Evolutionary conservation across 1,284 basidiomycete genomes (phyloP), one percentile per base, ranked within the genome.

Genomic region (Marasmius fiardii): DNA sequence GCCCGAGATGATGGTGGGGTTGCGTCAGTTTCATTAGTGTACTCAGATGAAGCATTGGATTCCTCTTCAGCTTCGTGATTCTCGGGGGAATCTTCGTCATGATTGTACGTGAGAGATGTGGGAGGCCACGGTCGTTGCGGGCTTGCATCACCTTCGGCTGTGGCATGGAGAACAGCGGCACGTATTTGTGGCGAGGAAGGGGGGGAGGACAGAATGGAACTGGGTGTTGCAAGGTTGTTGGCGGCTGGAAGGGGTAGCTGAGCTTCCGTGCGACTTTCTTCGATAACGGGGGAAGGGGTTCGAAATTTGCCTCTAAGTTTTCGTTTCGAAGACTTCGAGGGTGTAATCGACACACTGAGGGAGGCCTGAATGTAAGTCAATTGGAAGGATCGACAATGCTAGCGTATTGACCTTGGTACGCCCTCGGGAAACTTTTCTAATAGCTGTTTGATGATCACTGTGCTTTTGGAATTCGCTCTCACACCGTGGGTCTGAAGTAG

Each of bases 401-500:
- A 14, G 28, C 16, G 26, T n/a, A 58, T 50, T 24, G n/a, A 62
- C 62, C 58, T 57, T 21, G 62, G 61, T 18, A 64, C 62, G 33
- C 66, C 63, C 4, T 60, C 55, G 20, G 66, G 65, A 55, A 63
- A 61, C 56, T 64, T 66, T 43, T 56, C 47, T n/a, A 70, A 44
- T 20, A 72, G 60, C 21, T 59, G 53, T 8, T 52, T 28, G 21
- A 71, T 65, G 16, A 73, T 67, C 12, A 52, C 51, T 12, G 57
- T 45, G 14, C 61, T 66, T 57, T 66, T 71, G 4, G 43, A 51
- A 51, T 69, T 71, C 3, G 68, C 70, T 60, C 63, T 69, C 26
- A 73, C 53, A 11, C 52, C 24, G 44, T 56, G 51, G n/a, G 18
- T 60, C 60, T 52, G 64, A 58, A 45, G 4, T 31, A 4, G n/a